Percentiles rank a stretch among this genome's conserved stretches.
Conservation (phyloP, 805 yeast species). For the Babjeviella inositovora region DNA sequence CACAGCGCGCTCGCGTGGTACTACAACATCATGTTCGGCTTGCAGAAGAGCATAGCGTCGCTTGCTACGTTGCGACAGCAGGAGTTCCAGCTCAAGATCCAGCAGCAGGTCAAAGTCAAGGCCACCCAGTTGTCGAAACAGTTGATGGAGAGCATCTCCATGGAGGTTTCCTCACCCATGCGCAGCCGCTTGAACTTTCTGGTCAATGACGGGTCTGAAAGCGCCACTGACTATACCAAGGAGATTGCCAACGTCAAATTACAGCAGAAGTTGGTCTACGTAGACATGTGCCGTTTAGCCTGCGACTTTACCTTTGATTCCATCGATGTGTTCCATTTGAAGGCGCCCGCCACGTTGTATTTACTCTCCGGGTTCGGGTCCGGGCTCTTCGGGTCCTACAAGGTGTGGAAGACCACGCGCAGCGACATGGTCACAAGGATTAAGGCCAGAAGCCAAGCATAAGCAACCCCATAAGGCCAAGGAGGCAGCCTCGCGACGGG, state of each 20-base stretch:
- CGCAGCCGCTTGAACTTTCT: slow-evolving; percentile 1
- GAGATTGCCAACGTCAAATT: slow-evolving; percentile 1
- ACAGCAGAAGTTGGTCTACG: slow-evolving; percentile 12
- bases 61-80: slow-evolving; percentile 22
- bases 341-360: too few relatives aligned
- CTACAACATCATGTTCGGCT: slow-evolving; percentile 39
- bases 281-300: slow-evolving; percentile 22
- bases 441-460: too few relatives aligned
- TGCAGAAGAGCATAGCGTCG: slow-evolving; percentile 31
- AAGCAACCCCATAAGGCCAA: too few relatives aligned
- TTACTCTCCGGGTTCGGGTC: too few relatives aligned
- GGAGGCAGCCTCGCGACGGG: too few relatives aligned
- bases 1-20: slow-evolving; percentile 64
- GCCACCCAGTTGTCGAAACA: slow-evolving; percentile 28
- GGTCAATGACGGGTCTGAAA: slow-evolving; percentile 2
- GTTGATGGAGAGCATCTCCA: slow-evolving; percentile 7
- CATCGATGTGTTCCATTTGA: slow-evolving; percentile 23
- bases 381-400: too few relatives aligned
- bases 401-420: too few relatives aligned
- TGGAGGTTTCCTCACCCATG: slow-evolving; percentile 5
- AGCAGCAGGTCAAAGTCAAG: slow-evolving; percentile 41
- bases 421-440: too few relatives aligned
- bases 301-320: slow-evolving; percentile 33
- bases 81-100: slow-evolving; percentile 38
- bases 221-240: slow-evolving; percentile 1